Evolutionary conservation across 139 green algal genomes (phyloP).

Genomic region (Coelastrella sp.): DNA sequence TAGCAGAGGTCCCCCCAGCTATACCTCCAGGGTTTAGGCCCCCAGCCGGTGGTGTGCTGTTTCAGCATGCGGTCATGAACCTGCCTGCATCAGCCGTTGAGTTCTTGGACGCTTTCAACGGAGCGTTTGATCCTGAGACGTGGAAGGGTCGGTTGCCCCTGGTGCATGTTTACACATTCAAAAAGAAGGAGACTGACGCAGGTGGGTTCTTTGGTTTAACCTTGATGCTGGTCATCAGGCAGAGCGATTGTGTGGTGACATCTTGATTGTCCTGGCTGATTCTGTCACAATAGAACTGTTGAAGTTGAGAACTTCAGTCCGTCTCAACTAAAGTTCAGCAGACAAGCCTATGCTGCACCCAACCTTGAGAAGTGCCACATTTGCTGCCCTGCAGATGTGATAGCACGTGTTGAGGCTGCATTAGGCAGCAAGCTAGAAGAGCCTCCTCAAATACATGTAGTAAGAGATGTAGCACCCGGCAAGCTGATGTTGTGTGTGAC

Average conservation of each 20-base stretch:
- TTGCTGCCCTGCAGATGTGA: conserved; percentile 35
- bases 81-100: conserved; percentile 90
- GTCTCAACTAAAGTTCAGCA: too few species aligned
- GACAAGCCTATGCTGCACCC: neutral
- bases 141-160: conserved; percentile 85
- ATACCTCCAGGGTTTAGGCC: conserved; percentile 28
- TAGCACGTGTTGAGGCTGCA: conserved; percentile 28
- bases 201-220: conserved; percentile 54
- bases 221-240: too few species aligned
- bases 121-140: conserved; percentile 68
- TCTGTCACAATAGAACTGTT: neutral
- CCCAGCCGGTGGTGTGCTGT: conserved; percentile 34
- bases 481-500: conserved; percentile 95
- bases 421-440: conserved; percentile 76
- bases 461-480: conserved; percentile 93
- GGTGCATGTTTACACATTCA: conserved; percentile 96
- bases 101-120: conserved; percentile 92
- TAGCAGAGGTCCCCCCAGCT: conserved; percentile 10
- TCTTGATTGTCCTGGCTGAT: neutral
- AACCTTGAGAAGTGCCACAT: neutral
- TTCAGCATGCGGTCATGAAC: conserved; percentile 92
- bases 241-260: too few species aligned
- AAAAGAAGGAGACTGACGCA: conserved; percentile 76
- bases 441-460: conserved; percentile 67
- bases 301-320: too few species aligned